Evolutionary conservation across 106 monocot genomes (phyloP).

Genomic region (Xerophyta viscosa): DNA sequence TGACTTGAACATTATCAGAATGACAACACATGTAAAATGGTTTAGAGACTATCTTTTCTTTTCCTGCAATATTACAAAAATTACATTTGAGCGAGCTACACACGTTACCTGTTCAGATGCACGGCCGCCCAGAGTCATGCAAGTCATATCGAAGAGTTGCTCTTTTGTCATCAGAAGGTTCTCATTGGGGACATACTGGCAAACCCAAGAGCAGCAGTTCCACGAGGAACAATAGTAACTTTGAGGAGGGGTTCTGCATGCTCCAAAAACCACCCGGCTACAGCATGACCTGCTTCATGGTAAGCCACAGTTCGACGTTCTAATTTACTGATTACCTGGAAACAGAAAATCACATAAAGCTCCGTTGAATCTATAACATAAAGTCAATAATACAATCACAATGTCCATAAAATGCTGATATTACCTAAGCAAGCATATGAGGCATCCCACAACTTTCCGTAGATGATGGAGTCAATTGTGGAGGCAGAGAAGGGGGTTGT

Average conservation of each 20-base stretch:
- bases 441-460: no score
- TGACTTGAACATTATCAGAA: no score
- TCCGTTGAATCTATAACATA: not conserved
- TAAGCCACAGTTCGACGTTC: conserved; percentile 80
- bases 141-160: conserved; percentile 90
- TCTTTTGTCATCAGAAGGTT: conserved; percentile 87
- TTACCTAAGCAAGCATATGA: no score
- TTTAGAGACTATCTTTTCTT: no score
- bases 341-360: not conserved
- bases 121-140: conserved; percentile 92
- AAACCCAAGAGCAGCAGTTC: conserved; percentile 87
- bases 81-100: not conserved
- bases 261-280: conserved; percentile 89
- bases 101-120: conserved; percentile 80
- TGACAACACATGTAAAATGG: no score
- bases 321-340: conserved; percentile 80
- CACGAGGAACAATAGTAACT: conserved; percentile 88
- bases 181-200: conserved; percentile 90
- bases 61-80: no score
- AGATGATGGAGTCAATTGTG: no score
- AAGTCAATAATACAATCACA: not conserved
- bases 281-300: conserved; percentile 93
- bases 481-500: no score
- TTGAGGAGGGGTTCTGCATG: conserved; percentile 89
- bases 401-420: not conserved